A percentile compares a stretch with the other conserved stretches of the same genome.
phyloP scores from a whole-genome alignment of 169 alveolate genomes.

The Cryptosporidium andersoni region DNA sequence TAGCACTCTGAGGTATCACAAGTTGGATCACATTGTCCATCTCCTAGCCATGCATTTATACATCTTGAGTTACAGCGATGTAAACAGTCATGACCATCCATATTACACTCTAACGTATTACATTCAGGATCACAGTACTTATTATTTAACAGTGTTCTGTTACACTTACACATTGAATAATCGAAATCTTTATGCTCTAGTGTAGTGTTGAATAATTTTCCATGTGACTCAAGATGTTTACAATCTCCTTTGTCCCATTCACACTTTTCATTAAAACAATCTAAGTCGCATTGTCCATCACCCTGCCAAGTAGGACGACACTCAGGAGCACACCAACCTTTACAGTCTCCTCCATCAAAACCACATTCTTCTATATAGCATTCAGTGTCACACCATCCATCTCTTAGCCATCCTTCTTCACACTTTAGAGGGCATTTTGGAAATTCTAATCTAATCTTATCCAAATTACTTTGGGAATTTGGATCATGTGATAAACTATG shows the following conservation, averaged over 20 bases:
- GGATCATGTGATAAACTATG: not conserved
- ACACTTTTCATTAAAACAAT: slow-evolving; percentile 77
- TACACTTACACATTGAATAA: slow-evolving; percentile 41
- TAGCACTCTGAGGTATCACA: slow-evolving; percentile 76
- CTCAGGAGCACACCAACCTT: slow-evolving; percentile 78
- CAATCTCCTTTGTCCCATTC: slow-evolving; percentile 80
- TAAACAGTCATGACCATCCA: slow-evolving; percentile 70
- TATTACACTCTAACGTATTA: slow-evolving; percentile 65
- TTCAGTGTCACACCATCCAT: slow-evolving; percentile 72
- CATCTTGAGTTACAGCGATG: slow-evolving; percentile 74
- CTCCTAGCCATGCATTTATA: slow-evolving; percentile 76
- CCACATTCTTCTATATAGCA: slow-evolving; percentile 62
- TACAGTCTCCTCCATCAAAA: slow-evolving; percentile 70
- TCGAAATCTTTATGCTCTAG: slow-evolving; percentile 22
- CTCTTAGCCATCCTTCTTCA: slow-evolving; percentile 57
- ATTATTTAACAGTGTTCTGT: slow-evolving; percentile 64
- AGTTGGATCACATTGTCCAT: slow-evolving; percentile 80
- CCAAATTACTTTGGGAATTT: not conserved
- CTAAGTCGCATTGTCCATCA: slow-evolving; percentile 78
- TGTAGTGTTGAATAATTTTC: not conserved
- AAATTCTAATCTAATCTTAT: slow-evolving; percentile 13
- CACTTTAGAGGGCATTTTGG: slow-evolving; percentile 41
- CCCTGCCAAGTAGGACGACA: slow-evolving; percentile 80
- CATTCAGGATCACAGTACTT: slow-evolving; percentile 63
- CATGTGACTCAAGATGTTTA: not conserved